A percentile compares a stretch with the other conserved stretches of the same genome.
Conservation (phyloP, 140 eudicot genomes). For the Anethum foeniculum region DNA sequence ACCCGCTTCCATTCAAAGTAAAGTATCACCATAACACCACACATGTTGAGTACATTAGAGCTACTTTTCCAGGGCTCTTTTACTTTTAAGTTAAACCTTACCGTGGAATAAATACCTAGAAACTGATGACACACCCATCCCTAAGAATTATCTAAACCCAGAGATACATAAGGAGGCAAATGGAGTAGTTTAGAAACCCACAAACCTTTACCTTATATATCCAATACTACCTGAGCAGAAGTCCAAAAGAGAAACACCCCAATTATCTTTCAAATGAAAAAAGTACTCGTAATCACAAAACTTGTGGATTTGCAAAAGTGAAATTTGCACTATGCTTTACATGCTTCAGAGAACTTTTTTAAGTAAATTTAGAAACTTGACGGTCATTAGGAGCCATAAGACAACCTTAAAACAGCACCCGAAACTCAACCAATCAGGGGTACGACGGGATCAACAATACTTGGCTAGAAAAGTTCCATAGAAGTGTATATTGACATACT, state of each 20-base stretch:
- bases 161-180: slow-evolving; percentile 14
- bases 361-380: not conserved
- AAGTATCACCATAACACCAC: slow-evolving; percentile 28
- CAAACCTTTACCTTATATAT: slow-evolving; percentile 19
- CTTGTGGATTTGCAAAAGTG: slow-evolving; percentile 16
- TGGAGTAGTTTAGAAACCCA: slow-evolving; percentile 20
- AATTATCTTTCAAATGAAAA: slow-evolving; percentile 20
- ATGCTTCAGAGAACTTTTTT: not conserved
- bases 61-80: slow-evolving; percentile 27
- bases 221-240: slow-evolving; percentile 44
- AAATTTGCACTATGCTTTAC: not conserved
- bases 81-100: slow-evolving; percentile 25
- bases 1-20: slow-evolving; percentile 31
- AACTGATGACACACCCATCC: slow-evolving; percentile 40
- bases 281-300: not conserved
- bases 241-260: slow-evolving; percentile 30
- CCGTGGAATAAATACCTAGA: slow-evolving; percentile 30
- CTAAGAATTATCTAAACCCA: slow-evolving; percentile 24
- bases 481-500: not conserved
- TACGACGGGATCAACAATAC: not conserved
- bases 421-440: not conserved
- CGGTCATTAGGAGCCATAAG: not conserved
- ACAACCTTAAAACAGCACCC: not conserved
- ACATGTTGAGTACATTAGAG: slow-evolving; percentile 4
- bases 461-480: not conserved